Conservation (phyloP, 2,329 filamentous ascomycete species). For the Verticillium longisporum region DNA sequence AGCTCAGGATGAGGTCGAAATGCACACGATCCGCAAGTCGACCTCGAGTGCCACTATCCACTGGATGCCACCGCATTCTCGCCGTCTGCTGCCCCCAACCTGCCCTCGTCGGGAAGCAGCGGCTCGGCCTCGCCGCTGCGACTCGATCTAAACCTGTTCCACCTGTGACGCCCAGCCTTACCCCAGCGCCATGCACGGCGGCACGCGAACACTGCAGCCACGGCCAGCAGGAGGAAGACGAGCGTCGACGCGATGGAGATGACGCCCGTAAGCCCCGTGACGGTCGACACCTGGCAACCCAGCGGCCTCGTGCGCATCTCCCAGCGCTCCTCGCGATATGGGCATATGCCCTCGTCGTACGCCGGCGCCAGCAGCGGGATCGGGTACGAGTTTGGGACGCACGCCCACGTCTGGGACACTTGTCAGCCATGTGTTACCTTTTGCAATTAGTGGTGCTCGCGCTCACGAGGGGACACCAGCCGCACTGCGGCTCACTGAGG, state of each 20-base stretch:
- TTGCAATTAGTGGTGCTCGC: neutral
- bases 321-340: conserved; percentile 38
- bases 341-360: conserved; percentile 43
- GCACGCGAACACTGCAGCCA: conserved; percentile 9
- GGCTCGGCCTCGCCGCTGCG: neutral
- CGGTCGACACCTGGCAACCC: conserved; percentile 34
- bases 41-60: neutral
- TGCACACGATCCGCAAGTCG: neutral
- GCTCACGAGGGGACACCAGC: conserved; percentile 48
- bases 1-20: conserved; percentile 62
- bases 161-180: neutral
- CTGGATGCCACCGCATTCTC: neutral
- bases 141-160: neutral
- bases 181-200: conserved; percentile 7
- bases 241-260: conserved; percentile 25
- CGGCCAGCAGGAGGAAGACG: conserved; percentile 15
- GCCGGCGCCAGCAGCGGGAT: conserved; percentile 43
- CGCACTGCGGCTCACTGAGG: conserved; percentile 34
- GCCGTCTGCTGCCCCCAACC: neutral
- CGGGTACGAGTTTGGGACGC: conserved; percentile 41
- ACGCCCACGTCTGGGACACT: conserved; percentile 38
- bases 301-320: conserved; percentile 30
- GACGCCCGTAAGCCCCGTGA: conserved; percentile 28
- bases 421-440: conserved; percentile 1
- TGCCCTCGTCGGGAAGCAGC: neutral